Evolutionary conservation across 768 basidiomycete genomes (phyloP), one percentile per base, ranked within the genome.

Genomic region (Solioccasus polychromus): DNA sequence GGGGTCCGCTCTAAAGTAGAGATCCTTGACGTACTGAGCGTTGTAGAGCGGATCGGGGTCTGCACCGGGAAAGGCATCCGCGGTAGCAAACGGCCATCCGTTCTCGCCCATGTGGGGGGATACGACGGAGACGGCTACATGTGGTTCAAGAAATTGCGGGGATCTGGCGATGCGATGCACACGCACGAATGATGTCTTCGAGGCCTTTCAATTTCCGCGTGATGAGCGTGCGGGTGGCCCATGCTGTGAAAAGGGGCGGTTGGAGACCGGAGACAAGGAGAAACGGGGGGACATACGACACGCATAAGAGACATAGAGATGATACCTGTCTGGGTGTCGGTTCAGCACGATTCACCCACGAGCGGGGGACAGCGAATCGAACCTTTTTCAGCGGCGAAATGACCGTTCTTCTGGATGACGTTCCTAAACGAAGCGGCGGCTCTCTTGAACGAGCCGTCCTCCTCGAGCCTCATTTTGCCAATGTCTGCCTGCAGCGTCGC

Each of bases 221-320:
- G 55, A 98, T 96, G 51, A 96, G 72, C 4, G 93, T 80, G 53
- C 95, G 78, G 20, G 92, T 91, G 0, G 95, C 95, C 95, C 94
- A 98, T 8, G 95, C 87, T 89, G 36, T 10, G 31, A 9, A n/a
- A 15, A 9, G 19, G 35, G n/a, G n/a, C n/a, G n/a, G 22, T 22
- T 17, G 11, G 19, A 23, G 22, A 29, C 1, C 5, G 24, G 22
- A 2, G 10, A 10, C 3, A 11, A 20, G 5, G 24, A 25, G 5
- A 14, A 20, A 8, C 10, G 17, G 1, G 3, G 22, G 28, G 15
- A 54, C 85, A 62, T 52, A 90, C 88, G 92, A 58, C 92, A 97
- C 2, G 86, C 82, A 52, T 83, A 81, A 4, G 87, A 88, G 47
- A 96, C 88, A 57, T 90, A 95, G 54, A 95, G 88, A 55, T 89